phyloP scores from a whole-genome alignment of 2,329 filamentous ascomycete genomes.

The Graphilbum fragrans region DNA sequence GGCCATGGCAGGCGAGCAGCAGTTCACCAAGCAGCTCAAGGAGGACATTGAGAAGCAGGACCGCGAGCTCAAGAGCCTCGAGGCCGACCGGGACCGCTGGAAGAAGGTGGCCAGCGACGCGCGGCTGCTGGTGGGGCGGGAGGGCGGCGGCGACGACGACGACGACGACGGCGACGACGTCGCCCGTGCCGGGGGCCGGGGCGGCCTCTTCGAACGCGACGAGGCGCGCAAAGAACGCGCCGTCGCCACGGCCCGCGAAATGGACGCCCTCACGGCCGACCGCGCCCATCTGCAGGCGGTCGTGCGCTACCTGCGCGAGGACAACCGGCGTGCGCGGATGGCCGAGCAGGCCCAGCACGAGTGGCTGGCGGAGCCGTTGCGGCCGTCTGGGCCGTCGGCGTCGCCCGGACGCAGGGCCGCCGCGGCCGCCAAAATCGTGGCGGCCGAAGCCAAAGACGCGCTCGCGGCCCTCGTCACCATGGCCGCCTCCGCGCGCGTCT shows the following conservation, averaged over 20 bases:
- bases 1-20: constrained; percentile 40
- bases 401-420: constrained; percentile 18
- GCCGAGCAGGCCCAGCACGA: constrained; percentile 42
- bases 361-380: constrained; percentile 54
- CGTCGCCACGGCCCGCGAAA: constrained; percentile 58
- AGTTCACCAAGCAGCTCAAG: constrained; percentile 38
- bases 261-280: constrained; percentile 59
- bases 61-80: constrained; percentile 51
- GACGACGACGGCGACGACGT: constrained; percentile 14
- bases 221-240: constrained; percentile 20
- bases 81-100: constrained; percentile 57
- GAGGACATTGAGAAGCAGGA: constrained; percentile 57
- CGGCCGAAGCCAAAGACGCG: constrained; percentile 50
- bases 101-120: constrained; percentile 57
- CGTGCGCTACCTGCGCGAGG: constrained; percentile 55
- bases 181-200: constrained; percentile 1
- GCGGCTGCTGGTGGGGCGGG: constrained; percentile 38
- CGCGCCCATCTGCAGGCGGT: constrained; percentile 52
- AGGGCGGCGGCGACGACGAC: constrained; percentile 25
- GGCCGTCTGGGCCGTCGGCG: constrained; percentile 5
- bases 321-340: constrained; percentile 50
- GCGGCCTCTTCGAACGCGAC: background rate
- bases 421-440: constrained; percentile 37
- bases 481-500: constrained; percentile 41
- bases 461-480: constrained; percentile 54